Conservation (phyloP, 129 eudicot genomes). For the Rutidosis leptorrhynchoides region DNA sequence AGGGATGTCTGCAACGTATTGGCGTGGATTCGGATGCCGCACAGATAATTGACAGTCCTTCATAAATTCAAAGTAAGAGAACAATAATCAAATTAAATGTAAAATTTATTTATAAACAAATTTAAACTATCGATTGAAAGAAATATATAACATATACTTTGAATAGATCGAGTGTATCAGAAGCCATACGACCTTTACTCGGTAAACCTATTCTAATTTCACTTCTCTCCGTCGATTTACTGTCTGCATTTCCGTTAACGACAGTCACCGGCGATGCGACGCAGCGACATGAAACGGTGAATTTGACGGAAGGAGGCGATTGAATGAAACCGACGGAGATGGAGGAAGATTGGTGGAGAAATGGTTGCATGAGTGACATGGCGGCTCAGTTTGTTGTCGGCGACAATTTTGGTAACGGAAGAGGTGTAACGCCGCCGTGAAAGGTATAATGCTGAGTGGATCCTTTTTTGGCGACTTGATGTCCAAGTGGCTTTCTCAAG, state of each 20-base stretch:
- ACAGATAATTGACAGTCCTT: constrained; percentile 92
- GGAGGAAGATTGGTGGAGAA: constrained; percentile 41
- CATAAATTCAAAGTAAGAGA: constrained; percentile 8
- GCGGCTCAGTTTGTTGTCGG: constrained; percentile 13
- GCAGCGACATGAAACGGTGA: constrained; percentile 47
- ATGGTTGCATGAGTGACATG: constrained; percentile 49
- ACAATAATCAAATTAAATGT: neutral
- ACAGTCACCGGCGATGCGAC: constrained; percentile 51
- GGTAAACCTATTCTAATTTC: constrained; percentile 89
- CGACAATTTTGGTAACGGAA: neutral
- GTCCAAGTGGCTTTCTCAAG: neutral
- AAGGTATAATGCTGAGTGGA: constrained; percentile 15
- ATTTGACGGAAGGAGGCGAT: constrained; percentile 28
- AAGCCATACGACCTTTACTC: constrained; percentile 90
- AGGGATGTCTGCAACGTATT: constrained; percentile 89
- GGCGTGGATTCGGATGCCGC: constrained; percentile 87
- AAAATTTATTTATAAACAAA: neutral
- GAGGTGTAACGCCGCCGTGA: constrained; percentile 33
- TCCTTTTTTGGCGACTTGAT: neutral
- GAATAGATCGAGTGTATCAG: constrained; percentile 75
- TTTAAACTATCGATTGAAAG: neutral
- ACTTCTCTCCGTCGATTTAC: constrained; percentile 30
- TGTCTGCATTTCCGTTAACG: constrained; percentile 47
- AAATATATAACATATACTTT: constrained; percentile 33
- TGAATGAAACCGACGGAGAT: constrained; percentile 24